phyloP scores from a whole-genome alignment of 441 rosid genomes.

The Adansonia grandidieri region DNA sequence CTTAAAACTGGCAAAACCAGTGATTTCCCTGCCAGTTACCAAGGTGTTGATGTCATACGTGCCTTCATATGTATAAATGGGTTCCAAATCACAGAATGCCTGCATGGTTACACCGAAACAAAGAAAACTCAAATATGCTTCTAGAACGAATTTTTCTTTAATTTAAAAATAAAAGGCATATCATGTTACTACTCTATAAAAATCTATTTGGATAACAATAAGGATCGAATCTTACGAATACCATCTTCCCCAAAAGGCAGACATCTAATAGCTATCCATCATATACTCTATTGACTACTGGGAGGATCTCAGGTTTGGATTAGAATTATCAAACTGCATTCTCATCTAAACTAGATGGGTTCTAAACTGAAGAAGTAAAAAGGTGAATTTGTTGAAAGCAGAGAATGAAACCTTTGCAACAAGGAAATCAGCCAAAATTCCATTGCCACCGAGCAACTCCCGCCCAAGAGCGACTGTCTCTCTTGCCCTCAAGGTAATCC shows the following conservation, averaged over 20 bases:
- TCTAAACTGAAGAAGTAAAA: background rate
- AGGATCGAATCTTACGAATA: background rate
- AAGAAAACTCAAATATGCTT: constrained; percentile 3
- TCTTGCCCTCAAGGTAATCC: constrained; percentile 79
- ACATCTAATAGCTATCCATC: background rate
- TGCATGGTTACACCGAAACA: constrained; percentile 36
- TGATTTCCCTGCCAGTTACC: constrained; percentile 83
- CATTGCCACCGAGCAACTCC: constrained; percentile 95
- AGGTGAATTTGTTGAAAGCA: constrained; percentile 3
- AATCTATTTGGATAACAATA: background rate
- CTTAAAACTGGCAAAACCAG: constrained; percentile 84
- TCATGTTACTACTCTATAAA: background rate
- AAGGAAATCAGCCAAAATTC: constrained; percentile 79
- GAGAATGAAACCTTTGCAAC: constrained; percentile 79
- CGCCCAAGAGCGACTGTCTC: constrained; percentile 83
- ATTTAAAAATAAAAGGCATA: background rate
- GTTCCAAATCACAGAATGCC: constrained; percentile 99
- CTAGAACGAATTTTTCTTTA: background rate
- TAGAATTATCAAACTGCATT: background rate
- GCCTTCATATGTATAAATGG: constrained; percentile 91
- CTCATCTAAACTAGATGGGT: background rate
- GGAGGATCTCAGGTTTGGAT: background rate
- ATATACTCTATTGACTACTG: background rate
- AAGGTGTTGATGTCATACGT: constrained; percentile 87
- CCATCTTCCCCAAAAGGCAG: background rate